Base-by-base conservation (phyloP, 2,329 filamentous ascomycete genomes). In the Pseudogymnoascus sp. region DNA sequence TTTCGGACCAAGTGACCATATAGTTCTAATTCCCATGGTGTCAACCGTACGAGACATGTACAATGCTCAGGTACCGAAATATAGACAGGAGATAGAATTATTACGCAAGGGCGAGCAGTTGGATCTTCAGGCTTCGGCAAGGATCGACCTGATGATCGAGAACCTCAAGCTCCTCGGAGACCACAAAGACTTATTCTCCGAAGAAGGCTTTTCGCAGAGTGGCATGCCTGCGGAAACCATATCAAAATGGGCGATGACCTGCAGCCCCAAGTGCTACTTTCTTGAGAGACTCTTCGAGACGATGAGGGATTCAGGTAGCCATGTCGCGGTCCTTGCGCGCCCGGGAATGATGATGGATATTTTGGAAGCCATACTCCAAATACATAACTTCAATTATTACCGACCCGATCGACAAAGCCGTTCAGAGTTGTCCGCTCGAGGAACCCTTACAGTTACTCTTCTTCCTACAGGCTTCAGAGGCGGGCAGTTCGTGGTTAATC, bases 241-340 rank as follows among this genome's bases (percentile, higher is more conserved):
- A 67, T 71, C 70, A 2, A 85, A 80, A 68, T 82, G 84, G 66
- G 78, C 80, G 1, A 78, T 80, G 62, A 80, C 80, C 61, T 80
- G 82, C 8, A 87, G 85, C 71, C 75, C 82, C 62, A 88, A 88
- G 67, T 84, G 83, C 67, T 79, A 78, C 33, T 88, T 88, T 67
- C 68, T 87, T 5, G 80, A 78, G 50, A 83, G 86, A 65, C 74
- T 88, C 3, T 70, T 87, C 31, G 74, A 79, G 19, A 69, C 72
- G 7, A 69, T 86, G 10, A 69, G 71, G n/a, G 71, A 74, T 14
- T 71, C 74, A 11, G 75, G 79, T 10, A 78, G 77, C 38, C 81
- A 78, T 37, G 71, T 88, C 6, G 72, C 86, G 12, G 78, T 88
- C 24, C 69, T 88, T 10, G 81, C 78, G 7, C 80, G 80, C 19